Evolutionary conservation across 345 rosid genomes (phyloP).

Genomic region (Citropsis articulata): DNA sequence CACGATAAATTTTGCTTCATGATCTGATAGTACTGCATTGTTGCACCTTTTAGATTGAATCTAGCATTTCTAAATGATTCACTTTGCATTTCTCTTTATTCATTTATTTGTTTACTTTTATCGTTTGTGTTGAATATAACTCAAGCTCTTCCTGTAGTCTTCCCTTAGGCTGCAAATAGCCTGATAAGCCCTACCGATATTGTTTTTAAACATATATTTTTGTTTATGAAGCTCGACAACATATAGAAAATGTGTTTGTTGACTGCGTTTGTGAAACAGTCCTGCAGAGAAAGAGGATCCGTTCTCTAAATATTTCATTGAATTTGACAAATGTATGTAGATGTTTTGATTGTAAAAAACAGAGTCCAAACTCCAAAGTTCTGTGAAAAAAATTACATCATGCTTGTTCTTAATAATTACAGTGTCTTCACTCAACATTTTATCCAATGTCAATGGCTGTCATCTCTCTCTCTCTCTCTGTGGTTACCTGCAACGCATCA

Average conservation of each 20-base stretch:
- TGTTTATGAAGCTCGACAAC: not conserved
- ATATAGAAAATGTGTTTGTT: not conserved
- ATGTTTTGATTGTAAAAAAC: not conserved
- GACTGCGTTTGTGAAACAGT: not conserved
- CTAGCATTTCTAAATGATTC: not conserved
- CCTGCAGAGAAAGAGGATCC: not conserved
- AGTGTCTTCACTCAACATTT: not conserved
- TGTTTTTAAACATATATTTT: not conserved
- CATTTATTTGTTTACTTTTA: not conserved
- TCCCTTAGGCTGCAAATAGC: not conserved
- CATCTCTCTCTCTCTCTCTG: not conserved
- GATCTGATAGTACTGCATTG: not conserved
- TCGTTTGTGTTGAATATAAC: not conserved
- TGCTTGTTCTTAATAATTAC: not conserved
- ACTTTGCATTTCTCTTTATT: not conserved
- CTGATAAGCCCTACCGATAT: not conserved
- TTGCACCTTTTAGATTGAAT: not conserved
- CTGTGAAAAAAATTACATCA: no score
- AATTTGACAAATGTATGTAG: not conserved
- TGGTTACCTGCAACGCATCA: not conserved
- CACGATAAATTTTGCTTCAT: not conserved
- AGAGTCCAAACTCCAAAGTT: not conserved
- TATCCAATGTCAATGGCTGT: not conserved
- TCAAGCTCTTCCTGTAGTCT: not conserved
- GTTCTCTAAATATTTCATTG: not conserved